Evolutionary conservation across 306 rosid species (phyloP).

Genomic region (Dicorynia guianensis): DNA sequence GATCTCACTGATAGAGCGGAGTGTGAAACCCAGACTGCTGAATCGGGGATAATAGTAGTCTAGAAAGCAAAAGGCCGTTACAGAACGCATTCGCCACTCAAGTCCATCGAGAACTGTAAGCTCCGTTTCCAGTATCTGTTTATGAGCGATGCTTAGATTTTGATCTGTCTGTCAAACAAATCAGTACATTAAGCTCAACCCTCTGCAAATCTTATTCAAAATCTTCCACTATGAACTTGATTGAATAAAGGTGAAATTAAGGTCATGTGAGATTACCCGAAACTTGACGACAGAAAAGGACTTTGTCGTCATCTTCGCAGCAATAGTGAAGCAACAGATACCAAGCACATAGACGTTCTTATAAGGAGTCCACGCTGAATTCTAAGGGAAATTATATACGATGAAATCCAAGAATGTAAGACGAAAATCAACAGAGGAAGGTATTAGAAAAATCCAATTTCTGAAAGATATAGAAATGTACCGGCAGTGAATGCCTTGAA

Average conservation of each 20-base stretch:
- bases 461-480: conserved; percentile 2
- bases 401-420: neutral
- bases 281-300: neutral
- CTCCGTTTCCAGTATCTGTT: neutral
- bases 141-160: neutral
- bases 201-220: neutral
- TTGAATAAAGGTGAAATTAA: neutral
- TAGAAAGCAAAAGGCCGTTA: conserved; percentile 36
- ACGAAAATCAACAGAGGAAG: neutral
- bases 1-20: conserved; percentile 36
- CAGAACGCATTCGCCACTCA: conserved; percentile 19
- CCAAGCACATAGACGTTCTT: conserved; percentile 3
- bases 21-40: conserved; percentile 3
- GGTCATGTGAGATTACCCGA: conserved; percentile 27
- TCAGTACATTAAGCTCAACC: conserved; percentile 3
- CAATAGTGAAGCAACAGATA: conserved; percentile 18
- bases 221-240: neutral
- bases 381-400: neutral
- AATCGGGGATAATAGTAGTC: conserved; percentile 22
- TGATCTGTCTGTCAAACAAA: neutral
- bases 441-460: neutral
- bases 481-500: neutral
- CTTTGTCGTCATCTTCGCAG: conserved; percentile 30
- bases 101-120: conserved; percentile 16
- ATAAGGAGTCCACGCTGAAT: neutral